Base-by-base conservation (phyloP, 208 protist genomes). In the Acanthamoeba triangularis region DNA sequence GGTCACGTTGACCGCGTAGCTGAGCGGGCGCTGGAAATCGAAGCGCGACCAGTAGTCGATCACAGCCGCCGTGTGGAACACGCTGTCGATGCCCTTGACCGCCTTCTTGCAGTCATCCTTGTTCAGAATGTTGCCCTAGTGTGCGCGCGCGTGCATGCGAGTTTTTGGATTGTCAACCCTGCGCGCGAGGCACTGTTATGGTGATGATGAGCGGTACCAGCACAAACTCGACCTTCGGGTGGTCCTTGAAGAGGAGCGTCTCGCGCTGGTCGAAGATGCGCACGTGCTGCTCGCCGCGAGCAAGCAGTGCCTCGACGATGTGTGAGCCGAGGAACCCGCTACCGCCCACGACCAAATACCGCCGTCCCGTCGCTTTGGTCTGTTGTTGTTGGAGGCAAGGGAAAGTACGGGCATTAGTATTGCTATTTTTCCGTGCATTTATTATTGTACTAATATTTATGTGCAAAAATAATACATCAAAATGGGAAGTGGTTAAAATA, bases 241-340 rank as follows among this genome's bases (percentile, higher is more conserved):
- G 37, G 69, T 94, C 90, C 90, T 94, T 94, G 90, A 94, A 94
- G 41, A 94, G 44, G 20, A n/a, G 54, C 28, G 37, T 67, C 5
- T 25, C 69, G 49, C 95, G 96, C 44, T 96, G 92, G 80, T 97
- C 96, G 49, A 97, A 96, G 20, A 96, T 85, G 54, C 95, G 85
- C 44, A 97, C 80, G 52, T 94, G 72, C 54, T 76, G 72, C 87
- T 96, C 95, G 10, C 95, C 95, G 33, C 92, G 85, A 3, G 44
- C 61, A 25, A 96, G 92, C 49, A 97, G 90, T 25, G 85, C 49
- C 44, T 97, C 95, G 33, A 97, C 96, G 52, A 97, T 92, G 72
- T 96, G 94, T 52, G 95, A 95, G 52, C 96, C 96, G n/a, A 97
- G 82, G 82, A 97, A 97, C 35, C 96, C 96, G 90, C 92, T 95